These are phyloP conservation scores for Carex sylvatica DNA, from an alignment of 202 grass and related monocot species.

Conservation along the genomic window DNA sequence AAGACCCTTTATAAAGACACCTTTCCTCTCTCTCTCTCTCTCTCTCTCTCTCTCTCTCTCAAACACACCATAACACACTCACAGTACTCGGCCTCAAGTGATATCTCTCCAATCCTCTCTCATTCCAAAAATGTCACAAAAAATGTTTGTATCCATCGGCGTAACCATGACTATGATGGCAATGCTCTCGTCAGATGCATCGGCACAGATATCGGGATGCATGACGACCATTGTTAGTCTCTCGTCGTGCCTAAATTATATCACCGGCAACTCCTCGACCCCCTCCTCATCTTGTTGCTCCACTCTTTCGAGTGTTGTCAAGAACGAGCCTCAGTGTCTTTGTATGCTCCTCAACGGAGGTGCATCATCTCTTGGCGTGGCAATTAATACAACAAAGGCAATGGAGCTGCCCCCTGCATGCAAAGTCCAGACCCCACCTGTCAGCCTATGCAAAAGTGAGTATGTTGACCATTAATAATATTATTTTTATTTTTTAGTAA, in stretches of 20 bases:
- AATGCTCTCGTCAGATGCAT: neutral
- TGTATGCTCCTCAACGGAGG: constrained; percentile 36
- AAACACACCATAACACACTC: neutral
- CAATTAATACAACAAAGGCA: constrained; percentile 30
- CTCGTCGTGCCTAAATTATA: constrained; percentile 47
- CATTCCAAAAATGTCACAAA: constrained; percentile 17
- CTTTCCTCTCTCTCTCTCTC: neutral
- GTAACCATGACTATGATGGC: constrained; percentile 26
- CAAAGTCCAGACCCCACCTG: constrained; percentile 49
- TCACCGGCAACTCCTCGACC: constrained; percentile 50
- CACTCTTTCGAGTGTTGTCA: constrained; percentile 34
- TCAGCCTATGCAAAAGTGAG: constrained; percentile 57
- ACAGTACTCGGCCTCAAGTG: neutral
- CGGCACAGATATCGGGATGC: constrained; percentile 52
- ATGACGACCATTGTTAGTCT: constrained; percentile 36
- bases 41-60: neutral
- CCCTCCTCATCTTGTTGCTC: constrained; percentile 52
- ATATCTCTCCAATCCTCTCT: neutral
- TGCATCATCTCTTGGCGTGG: constrained; percentile 19
- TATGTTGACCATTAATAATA: neutral
- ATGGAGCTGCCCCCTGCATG: constrained; percentile 38
- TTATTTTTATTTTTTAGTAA: too few species aligned
- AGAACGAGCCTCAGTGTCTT: constrained; percentile 54
- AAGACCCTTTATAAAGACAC: constrained; percentile 17
- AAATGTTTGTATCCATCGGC: neutral